Base-by-base conservation (phyloP, 2,329 filamentous ascomycete genomes). In the Coniella vitis region DNA sequence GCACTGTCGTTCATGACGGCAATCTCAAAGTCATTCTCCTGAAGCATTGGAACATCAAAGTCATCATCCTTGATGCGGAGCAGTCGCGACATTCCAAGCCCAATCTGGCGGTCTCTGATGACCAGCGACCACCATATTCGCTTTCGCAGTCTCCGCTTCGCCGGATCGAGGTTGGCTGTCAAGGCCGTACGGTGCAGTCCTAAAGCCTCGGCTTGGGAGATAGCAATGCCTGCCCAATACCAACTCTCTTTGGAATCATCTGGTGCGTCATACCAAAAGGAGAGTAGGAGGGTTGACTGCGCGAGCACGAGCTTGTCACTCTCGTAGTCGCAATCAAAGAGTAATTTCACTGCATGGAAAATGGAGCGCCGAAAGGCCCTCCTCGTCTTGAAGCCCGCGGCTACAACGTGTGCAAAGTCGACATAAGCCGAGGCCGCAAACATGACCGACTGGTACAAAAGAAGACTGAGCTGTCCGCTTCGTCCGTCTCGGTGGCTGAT, bases 71-170 rank as follows among this genome's bases (percentile, higher is more conserved):
- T 94, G 66, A 96, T 94, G 46, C 90, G 78, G 35, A 90, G 95
- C 4, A 90, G 90, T 47, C 91, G 81, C 49, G 91, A 81, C 90
- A 96, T 96, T 48, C 91, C 91, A 12, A 97, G 72, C 2, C 91
- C 91, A 55, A 96, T 90, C 37, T 96, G 76, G 42, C 90, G 86
- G 66, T 97, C 91, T 47, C 90, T 84, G 81, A 95, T 95, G 62
- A 95, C 95, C 55, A 88, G 94, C 29, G 87, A 95, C 91, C 91
- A 97, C 91, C 91, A 97, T 57, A 96, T 93, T 46, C 90, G 79
- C 69, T 95, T 95, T 87, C 90, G 95, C 44, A 96, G 71, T 60
- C 83, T 87, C 62, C 90, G 86, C 60, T 87, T 85, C 46, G 79
- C 75, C 3, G 71, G 67, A 35, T 86, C 78, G 78, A 95, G 88